phyloP scores from a whole-genome alignment of 2,329 filamentous ascomycete species.

The Exophiala alcalophila region DNA sequence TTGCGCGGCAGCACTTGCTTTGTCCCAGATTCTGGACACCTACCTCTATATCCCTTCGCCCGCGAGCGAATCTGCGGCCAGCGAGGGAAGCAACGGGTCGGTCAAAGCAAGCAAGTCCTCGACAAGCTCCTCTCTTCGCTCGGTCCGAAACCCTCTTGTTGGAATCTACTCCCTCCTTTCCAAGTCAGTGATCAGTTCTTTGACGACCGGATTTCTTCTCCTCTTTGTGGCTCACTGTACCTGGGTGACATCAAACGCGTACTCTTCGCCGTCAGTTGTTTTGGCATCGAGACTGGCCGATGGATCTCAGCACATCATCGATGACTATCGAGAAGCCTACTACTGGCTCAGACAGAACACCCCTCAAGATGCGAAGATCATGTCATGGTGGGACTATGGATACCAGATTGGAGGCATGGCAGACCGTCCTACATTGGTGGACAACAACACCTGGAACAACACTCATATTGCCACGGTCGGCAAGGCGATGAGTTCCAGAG shows the following conservation, averaged over 20 bases:
- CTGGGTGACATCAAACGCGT: constrained; percentile 98
- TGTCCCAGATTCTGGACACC: constrained; percentile 83
- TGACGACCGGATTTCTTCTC: constrained; percentile 75
- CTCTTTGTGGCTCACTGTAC: constrained; percentile 97
- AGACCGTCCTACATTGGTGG: constrained; percentile 90
- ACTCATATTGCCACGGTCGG: constrained; percentile 98
- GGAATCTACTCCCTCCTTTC: constrained; percentile 81
- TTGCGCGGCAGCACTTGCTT: constrained; percentile 82
- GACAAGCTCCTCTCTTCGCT: constrained; percentile 62
- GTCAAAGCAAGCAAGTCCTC: constrained; percentile 52
- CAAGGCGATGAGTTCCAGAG: constrained; percentile 95
- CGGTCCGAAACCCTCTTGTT: constrained; percentile 68
- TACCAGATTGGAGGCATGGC: constrained; percentile 99
- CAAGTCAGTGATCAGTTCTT: constrained; percentile 71
- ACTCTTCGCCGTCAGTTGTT: constrained; percentile 96
- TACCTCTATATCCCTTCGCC: constrained; percentile 71
- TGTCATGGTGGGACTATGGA: constrained; percentile 99
- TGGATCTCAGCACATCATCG: constrained; percentile 96
- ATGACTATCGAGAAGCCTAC: constrained; percentile 98
- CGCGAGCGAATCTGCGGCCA: constrained; percentile 43
- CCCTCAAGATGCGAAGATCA: constrained; percentile 89
- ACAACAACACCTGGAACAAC: constrained; percentile 99
- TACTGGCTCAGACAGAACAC: constrained; percentile 99
- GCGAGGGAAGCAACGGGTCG: constrained; percentile 34
- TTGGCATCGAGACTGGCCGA: constrained; percentile 89